Conservation (phyloP, 2,329 filamentous ascomycete species). For the Apiospora koreana region DNA sequence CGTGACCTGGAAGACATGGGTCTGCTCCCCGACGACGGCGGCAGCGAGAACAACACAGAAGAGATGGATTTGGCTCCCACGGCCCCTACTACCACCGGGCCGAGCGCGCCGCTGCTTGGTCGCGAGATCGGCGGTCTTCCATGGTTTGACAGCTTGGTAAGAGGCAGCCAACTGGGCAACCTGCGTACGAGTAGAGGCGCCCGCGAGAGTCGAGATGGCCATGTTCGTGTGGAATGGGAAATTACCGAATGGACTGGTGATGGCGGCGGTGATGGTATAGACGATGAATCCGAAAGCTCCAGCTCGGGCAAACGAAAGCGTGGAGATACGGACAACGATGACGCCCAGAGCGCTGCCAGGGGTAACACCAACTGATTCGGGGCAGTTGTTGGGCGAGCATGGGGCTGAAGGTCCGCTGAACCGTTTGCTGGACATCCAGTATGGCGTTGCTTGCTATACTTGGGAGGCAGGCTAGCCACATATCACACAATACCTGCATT, state of each 20-base stretch:
- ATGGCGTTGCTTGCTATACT: background rate
- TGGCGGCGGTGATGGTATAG: slow-evolving; percentile 31
- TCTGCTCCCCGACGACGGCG: slow-evolving; percentile 58
- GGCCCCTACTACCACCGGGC: slow-evolving; percentile 23
- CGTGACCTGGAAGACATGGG: slow-evolving; percentile 72
- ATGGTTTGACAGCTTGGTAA: slow-evolving; percentile 83
- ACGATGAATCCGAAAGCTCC: slow-evolving; percentile 35
- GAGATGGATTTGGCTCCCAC: slow-evolving; percentile 24
- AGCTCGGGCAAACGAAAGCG: slow-evolving; percentile 56
- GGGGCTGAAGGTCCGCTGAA: slow-evolving; percentile 14
- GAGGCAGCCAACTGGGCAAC: slow-evolving; percentile 71
- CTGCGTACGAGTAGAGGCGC: slow-evolving; percentile 63
- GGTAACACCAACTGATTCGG: slow-evolving; percentile 9
- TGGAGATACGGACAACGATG: slow-evolving; percentile 38
- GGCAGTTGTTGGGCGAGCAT: slow-evolving; percentile 6
- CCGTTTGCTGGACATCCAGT: background rate
- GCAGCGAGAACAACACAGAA: slow-evolving; percentile 19
- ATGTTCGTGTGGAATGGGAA: slow-evolving; percentile 77
- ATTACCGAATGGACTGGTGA: slow-evolving; percentile 70
- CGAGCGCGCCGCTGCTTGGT: slow-evolving; percentile 30
- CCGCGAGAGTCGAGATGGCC: slow-evolving; percentile 59
- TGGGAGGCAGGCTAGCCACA: background rate
- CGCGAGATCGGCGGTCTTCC: slow-evolving; percentile 73
- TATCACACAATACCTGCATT: background rate
- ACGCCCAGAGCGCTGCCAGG: slow-evolving; percentile 13